Percentiles rank a stretch among this genome's conserved stretches.
Conservation (phyloP, 352 stramenopile species). For the Phytophthora pinifolia region DNA sequence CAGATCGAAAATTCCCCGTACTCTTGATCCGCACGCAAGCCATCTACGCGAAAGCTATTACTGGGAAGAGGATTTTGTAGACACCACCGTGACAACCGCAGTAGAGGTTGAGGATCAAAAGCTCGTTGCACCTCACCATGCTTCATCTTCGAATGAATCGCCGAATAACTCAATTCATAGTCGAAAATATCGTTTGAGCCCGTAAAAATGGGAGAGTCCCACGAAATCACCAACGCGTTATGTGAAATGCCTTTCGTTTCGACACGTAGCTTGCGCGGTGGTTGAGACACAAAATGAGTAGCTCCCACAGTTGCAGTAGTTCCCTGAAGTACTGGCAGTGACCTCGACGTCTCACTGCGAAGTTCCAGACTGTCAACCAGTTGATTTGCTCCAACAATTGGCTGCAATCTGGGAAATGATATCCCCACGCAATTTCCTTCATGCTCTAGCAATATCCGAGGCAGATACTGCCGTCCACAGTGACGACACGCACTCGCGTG, state of each 20-base stretch:
- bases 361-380: slow-evolving; percentile 17
- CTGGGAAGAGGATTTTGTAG: slow-evolving; percentile 42
- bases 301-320: neutral
- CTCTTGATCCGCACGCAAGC: slow-evolving; percentile 43
- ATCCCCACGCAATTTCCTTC: slow-evolving; percentile 23
- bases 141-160: slow-evolving; percentile 20
- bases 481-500: slow-evolving; percentile 24
- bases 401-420: slow-evolving; percentile 4
- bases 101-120: slow-evolving; percentile 25
- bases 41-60: slow-evolving; percentile 44
- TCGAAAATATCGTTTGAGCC: slow-evolving; percentile 64
- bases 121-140: slow-evolving; percentile 11
- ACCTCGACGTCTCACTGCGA: neutral
- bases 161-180: slow-evolving; percentile 57
- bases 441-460: slow-evolving; percentile 31
- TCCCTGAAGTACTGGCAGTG: slow-evolving; percentile 2
- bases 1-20: slow-evolving; percentile 50
- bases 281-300: slow-evolving; percentile 58
- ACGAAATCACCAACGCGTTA: slow-evolving; percentile 46
- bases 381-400: slow-evolving; percentile 26
- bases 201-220: slow-evolving; percentile 75
- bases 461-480: slow-evolving; percentile 42
- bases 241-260: slow-evolving; percentile 35
- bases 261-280: slow-evolving; percentile 58
- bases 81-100: slow-evolving; percentile 57